Evolutionary conservation across 306 rosid species (phyloP), one percentile per base, ranked within the genome.

Genomic region (Cucumis melo): DNA sequence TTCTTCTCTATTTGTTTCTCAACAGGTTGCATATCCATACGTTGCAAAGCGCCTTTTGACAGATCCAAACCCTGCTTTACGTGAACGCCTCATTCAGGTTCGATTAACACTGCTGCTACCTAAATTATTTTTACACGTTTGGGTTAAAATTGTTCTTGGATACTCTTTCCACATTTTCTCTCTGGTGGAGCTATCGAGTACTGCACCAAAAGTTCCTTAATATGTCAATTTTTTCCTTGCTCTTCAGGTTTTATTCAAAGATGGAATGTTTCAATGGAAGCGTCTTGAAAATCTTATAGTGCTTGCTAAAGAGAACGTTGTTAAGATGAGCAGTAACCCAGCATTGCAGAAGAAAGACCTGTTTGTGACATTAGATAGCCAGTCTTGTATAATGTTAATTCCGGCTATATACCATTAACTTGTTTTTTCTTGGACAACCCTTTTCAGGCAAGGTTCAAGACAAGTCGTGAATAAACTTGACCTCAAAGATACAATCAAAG

Each of bases 1-100:
- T 68, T 62, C 68, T 61, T 32, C 82, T 79, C 83, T 75, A 36
- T 75, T 29, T 3, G 62, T 81, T 53, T 70, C 44, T 79, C 78
- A 83, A 79, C 82, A 95, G 99, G 99, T 95, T 77, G 99, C 99
- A 62, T 95, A 92, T 86, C 99, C 99, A 79, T 95, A 95, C 74
- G 86, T 95, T 80, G 99, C 99, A 44, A 95, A 95, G 87, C 90
- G 99, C 68, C 90, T 95, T 73, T 80, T 95, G 55, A 95, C 98
- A 58, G 99, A 95, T 77, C 99, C 99, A 68, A 88, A 95, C 82
- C 99, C 99, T 14, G 98, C 99, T 80, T 86, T 95, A 58, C 97
- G 99, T 10, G 98, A 89, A 84, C 97, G 99, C 56, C 99, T 95
- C 80, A 84, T 92, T 81, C 99, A 95, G 95, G 99, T 92, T 15